phyloP scores from a whole-genome alignment of 805 yeast genomes.

The Wickerhamomyces xylosicus region DNA sequence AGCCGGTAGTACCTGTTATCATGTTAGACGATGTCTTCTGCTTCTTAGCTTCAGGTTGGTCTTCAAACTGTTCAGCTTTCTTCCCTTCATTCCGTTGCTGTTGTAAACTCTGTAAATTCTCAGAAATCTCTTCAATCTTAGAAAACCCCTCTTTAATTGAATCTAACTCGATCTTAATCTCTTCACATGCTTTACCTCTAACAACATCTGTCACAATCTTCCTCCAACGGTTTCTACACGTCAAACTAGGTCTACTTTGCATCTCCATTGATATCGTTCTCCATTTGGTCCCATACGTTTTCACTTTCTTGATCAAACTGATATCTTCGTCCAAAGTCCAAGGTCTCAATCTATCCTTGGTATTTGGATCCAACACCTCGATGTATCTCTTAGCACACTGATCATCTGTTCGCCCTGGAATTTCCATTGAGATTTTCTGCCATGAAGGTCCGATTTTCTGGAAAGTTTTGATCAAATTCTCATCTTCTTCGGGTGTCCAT shows the following conservation, averaged over 20 bases:
- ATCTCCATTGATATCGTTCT: conserved; percentile 63
- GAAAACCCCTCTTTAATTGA: conserved; percentile 30
- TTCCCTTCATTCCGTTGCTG: neutral
- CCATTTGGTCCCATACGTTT: conserved; percentile 80
- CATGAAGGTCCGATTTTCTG: conserved; percentile 68
- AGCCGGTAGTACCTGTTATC: neutral
- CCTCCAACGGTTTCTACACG: conserved; percentile 91
- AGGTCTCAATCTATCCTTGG: conserved; percentile 63
- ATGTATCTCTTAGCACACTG: conserved; percentile 89
- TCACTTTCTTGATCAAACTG: conserved; percentile 54
- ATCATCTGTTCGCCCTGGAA: conserved; percentile 84
- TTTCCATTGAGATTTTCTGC: conserved; percentile 71
- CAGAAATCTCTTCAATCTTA: conserved; percentile 16
- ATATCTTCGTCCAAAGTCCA: conserved; percentile 80
- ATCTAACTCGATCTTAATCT: conserved; percentile 50
- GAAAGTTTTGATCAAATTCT: conserved; percentile 50
- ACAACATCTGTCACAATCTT: conserved; percentile 71
- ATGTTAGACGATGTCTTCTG: neutral
- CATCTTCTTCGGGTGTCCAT: conserved; percentile 82
- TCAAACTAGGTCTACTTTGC: conserved; percentile 74
- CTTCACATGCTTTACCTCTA: conserved; percentile 47
- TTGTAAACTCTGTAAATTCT: conserved; percentile 11
- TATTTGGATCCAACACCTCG: conserved; percentile 78
- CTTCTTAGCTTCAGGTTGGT: conserved; percentile 1
- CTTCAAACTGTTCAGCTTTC: neutral